phyloP scores from a whole-genome alignment of 805 yeast genomes.

The Sugiyamaella smithiae region DNA sequence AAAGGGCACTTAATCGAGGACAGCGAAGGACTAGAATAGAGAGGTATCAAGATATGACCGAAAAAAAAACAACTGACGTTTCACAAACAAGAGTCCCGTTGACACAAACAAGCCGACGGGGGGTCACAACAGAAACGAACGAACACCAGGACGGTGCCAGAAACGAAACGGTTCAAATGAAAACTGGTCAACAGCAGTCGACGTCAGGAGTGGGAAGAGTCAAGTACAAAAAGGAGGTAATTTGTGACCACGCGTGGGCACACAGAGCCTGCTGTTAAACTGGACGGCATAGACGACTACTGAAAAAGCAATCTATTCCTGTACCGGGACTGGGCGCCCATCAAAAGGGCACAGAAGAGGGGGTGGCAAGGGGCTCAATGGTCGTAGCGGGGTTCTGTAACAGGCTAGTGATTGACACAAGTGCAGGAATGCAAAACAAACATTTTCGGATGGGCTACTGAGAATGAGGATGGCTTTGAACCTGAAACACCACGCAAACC shows the following conservation, averaged over 20 bases:
- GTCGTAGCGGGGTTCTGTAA: not conserved
- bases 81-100: not conserved
- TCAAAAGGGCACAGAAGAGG: not conserved
- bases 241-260: not conserved
- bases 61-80: not conserved
- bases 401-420: slow-evolving; percentile 1
- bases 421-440: slow-evolving; percentile 5
- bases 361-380: not conserved
- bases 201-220: not conserved
- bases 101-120: not conserved
- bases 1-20: not conserved
- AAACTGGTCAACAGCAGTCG: not conserved
- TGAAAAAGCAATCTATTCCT: slow-evolving; percentile 3
- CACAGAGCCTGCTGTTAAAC: not conserved
- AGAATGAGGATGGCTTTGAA: not conserved
- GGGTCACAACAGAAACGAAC: not conserved
- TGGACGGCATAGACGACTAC: not conserved
- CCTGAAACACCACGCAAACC: not conserved
- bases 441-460: not conserved
- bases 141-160: not conserved
- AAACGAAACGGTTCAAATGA: not conserved
- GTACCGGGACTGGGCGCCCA: not conserved
- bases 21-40: not conserved
- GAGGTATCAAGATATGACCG: no score
- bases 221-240: not conserved